These are phyloP conservation scores for Phytophthora agathidicida DNA, from an alignment of 352 stramenopile genomes.

Conservation along the genomic window DNA sequence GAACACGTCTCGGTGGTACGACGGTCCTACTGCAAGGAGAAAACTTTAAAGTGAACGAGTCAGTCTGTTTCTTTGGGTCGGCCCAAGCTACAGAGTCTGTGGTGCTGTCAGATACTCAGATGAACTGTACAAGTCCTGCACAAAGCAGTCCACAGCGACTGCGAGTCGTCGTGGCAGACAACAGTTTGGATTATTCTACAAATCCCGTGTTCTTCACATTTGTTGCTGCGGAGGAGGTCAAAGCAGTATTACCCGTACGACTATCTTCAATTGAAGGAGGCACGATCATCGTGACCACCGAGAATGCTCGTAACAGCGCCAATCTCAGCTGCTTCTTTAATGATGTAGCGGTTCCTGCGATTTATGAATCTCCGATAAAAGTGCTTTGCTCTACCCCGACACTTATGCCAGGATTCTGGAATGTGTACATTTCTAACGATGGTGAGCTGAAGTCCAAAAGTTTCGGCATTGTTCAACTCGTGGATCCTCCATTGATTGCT, in stretches of 20 bases:
- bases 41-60: constrained; percentile 49
- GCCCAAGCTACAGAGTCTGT: constrained; percentile 10
- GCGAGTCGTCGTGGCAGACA: constrained; percentile 65
- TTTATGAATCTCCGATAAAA: constrained; percentile 39
- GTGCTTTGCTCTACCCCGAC: constrained; percentile 48
- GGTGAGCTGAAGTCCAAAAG: constrained; percentile 44
- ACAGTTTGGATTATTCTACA: constrained; percentile 62
- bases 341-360: constrained; percentile 20
- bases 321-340: constrained; percentile 71
- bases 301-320: constrained; percentile 39
- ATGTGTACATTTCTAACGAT: constrained; percentile 61
- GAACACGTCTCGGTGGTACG: constrained; percentile 60
- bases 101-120: constrained; percentile 39
- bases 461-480: constrained; percentile 46
- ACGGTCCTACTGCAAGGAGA: constrained; percentile 43
- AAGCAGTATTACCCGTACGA: constrained; percentile 34
- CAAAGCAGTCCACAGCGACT: constrained; percentile 20
- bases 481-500: constrained; percentile 54
- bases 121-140: constrained; percentile 52
- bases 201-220: constrained; percentile 48
- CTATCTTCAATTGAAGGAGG: constrained; percentile 40
- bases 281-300: constrained; percentile 41
- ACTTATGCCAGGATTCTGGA: constrained; percentile 30
- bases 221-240: constrained; percentile 48
- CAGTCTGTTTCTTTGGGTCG: constrained; percentile 46